Conservation (phyloP, 2,329 filamentous ascomycete genomes). For the Nemania sp. region DNA sequence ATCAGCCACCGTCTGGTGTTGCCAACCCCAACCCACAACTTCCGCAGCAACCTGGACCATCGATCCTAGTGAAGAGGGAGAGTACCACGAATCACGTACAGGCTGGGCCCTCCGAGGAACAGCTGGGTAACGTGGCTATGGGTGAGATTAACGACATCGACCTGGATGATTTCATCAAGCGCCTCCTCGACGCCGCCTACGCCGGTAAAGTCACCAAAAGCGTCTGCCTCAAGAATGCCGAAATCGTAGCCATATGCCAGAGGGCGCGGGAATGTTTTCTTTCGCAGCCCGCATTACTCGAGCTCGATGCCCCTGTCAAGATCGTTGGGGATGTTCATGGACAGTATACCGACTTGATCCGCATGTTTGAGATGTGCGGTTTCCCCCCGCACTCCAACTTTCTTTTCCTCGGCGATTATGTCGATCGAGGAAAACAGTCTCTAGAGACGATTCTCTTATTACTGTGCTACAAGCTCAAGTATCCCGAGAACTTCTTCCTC, state of each 20-base stretch:
- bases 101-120: slow-evolving; percentile 47
- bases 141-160: slow-evolving; percentile 90
- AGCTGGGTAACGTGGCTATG: slow-evolving; percentile 66
- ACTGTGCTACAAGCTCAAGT: slow-evolving; percentile 99
- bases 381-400: slow-evolving; percentile 93
- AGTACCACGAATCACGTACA: slow-evolving; percentile 70
- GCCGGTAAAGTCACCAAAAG: slow-evolving; percentile 97
- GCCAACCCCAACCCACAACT: slow-evolving; percentile 61
- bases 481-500: slow-evolving; percentile 99
- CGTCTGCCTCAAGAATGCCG: slow-evolving; percentile 95
- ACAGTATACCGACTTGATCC: slow-evolving; percentile 93
- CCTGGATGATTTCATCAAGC: slow-evolving; percentile 95
- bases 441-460: slow-evolving; percentile 97
- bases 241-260: slow-evolving; percentile 91
- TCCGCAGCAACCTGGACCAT: slow-evolving; percentile 75
- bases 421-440: slow-evolving; percentile 98
- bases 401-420: slow-evolving; percentile 96
- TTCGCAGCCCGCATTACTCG: slow-evolving; percentile 87
- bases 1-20: slow-evolving; percentile 76
- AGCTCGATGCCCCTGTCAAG: slow-evolving; percentile 93
- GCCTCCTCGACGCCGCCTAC: slow-evolving; percentile 91
- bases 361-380: slow-evolving; percentile 98
- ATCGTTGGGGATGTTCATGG: slow-evolving; percentile 97
- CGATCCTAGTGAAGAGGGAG: slow-evolving; percentile 84
- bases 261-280: slow-evolving; percentile 88